Base-by-base conservation (phyloP, 768 basidiomycete genomes). In the Rhizopogon vesiculosus region DNA sequence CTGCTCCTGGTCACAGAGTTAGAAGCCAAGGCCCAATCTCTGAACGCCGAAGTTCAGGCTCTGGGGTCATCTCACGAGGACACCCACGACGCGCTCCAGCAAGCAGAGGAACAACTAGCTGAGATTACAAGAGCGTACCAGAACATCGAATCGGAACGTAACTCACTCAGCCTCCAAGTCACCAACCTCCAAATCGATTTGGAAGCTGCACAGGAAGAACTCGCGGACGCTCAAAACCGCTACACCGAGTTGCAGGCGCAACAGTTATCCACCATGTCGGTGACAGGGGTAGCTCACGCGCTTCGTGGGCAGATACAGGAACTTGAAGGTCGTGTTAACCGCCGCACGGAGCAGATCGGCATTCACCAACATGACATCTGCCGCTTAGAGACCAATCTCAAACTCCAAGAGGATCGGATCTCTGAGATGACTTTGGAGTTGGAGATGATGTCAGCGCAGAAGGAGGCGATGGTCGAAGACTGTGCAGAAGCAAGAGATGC, bases 381-480 rank as follows among this genome's bases (percentile, higher is more conserved):
- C 60, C 81, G 87, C 38, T 72, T 92, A 39, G 90, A 91, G 69
- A 84, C 84, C 54, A 93, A 93, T 60, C 65, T 87, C 50, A 76
- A 77, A 54, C 71, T 92, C 35, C 84, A 89, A 54, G 91, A 93
- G 66, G 90, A 92, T 28, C 77, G 87, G 7, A 68, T 91, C 40
- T 68, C 66, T 3, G 91, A 92, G 72, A 79, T 89, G 80, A 84
- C 79, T 3, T 68, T 65, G 16, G 91, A 93, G 61, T 67, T 90
- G 55, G 89, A 89, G 62, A 79, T 79, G 57, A 72, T 85, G 56
- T 75, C 72, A 19, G 78, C 82, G 5, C 81, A 91, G 73, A 89
- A 86, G 66, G 82, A 83, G 54, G 84, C 87, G 2, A 89, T 93
- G 87, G 81, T 92, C 0, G 89, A 91, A 59, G 91, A 93, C 64